phyloP scores from a whole-genome alignment of 129 eudicot species.

The Lonicera japonica region DNA sequence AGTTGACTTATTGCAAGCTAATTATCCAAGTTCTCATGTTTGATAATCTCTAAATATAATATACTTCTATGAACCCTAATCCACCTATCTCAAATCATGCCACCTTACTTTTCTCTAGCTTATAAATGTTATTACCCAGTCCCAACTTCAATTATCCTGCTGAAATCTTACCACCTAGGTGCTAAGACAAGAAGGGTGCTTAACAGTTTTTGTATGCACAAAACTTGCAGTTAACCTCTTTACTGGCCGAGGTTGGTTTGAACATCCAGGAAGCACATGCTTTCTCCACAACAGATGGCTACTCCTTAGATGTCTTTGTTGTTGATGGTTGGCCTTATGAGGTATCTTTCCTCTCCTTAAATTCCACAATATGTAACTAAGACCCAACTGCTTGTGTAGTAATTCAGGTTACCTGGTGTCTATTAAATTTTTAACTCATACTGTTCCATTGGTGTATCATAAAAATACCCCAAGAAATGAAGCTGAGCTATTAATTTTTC shows the following conservation, averaged over 20 bases:
- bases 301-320: constrained; percentile 93
- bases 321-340: constrained; percentile 96
- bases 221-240: constrained; percentile 67
- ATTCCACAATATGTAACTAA: background rate
- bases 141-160: background rate
- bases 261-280: constrained; percentile 99
- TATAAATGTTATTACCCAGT: background rate
- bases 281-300: constrained; percentile 86
- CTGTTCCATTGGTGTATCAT: background rate
- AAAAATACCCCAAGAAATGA: background rate
- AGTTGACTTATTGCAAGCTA: no score
- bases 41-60: no score
- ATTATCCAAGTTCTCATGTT: background rate
- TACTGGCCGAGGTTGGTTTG: constrained; percentile 87
- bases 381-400: constrained; percentile 1
- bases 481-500: no score
- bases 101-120: background rate
- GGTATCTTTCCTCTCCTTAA: constrained; percentile 30
- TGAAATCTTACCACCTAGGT: background rate
- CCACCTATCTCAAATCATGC: no score
- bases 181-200: background rate
- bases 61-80: no score
- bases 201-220: background rate
- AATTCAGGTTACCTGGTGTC: background rate
- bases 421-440: background rate